Evolutionary conservation across 176 grass and related monocot genomes (phyloP), one percentile per base, ranked within the genome.

Genomic region (Cenchrus fungigraminus): DNA sequence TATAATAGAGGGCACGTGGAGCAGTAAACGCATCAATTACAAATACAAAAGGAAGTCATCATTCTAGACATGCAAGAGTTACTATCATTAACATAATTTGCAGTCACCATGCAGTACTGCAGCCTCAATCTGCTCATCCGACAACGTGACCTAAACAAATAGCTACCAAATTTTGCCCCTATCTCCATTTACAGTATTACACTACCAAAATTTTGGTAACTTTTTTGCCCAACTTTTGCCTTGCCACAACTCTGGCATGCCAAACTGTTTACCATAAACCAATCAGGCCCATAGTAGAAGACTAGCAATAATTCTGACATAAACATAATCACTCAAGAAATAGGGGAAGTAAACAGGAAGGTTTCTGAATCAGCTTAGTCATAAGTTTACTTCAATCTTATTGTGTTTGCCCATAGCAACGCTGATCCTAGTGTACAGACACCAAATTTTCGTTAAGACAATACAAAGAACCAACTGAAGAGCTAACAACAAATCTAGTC

Each of bases 81-180:
- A 76, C n/a, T 75, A 76, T 19, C 25, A 67, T 15, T 9, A 81
- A 52, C 25, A 42, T 52, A 76, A 59, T 25, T 34, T 34, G 34
- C 34, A 34, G 34, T 85, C 87, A 82, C 72, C 74, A 67, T 73
- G 57, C 6, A 76, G 25, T 51, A 76, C 68, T 77, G 55, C 75
- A 81, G 54, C 68, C 66, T 66, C 66, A 78, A 52, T 78, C 59
- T 84, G 93, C 42, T 91, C 81, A 94, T 91, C 82, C 69, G 91
- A 91, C 79, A 98, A 65, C n/a, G 81, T 94, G 42, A 98, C 81
- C 93, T 98, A 80, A 25, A 84, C 60, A 68, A 66, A 89, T 34
- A 34, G 34, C 34, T 34, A 34, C 34, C 34, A 34, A 34, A 34
- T 34, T 34, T 34, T 34, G 34, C 34, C 34, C 34, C 34, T 34